Evolutionary conservation across 2,329 filamentous ascomycete genomes (phyloP).

Genomic region (Canariomyces notabilis): DNA sequence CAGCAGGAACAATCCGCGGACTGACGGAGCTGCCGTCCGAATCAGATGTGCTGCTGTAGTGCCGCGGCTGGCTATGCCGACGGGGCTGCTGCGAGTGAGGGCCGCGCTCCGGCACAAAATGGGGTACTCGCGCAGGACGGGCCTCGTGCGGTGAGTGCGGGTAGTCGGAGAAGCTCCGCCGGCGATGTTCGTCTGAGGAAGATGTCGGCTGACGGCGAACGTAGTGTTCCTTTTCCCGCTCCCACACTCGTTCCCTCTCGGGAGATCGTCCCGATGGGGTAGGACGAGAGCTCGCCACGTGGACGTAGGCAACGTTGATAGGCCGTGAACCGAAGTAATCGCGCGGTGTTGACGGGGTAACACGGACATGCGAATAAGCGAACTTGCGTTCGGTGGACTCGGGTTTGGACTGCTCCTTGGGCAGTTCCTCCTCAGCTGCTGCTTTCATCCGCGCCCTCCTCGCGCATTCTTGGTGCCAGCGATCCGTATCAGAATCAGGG

Average conservation of each 20-base stretch:
- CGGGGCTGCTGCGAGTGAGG: slow-evolving; percentile 28
- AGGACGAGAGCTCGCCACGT: slow-evolving; percentile 27
- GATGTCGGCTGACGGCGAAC: slow-evolving; percentile 29
- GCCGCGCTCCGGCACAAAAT: slow-evolving; percentile 34
- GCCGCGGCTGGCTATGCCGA: slow-evolving; percentile 47
- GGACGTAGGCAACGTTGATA: slow-evolving; percentile 34
- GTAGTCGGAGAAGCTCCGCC: slow-evolving; percentile 50
- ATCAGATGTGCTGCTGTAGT: slow-evolving; percentile 40
- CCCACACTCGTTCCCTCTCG: slow-evolving; percentile 19
- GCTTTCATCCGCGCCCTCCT: slow-evolving; percentile 62
- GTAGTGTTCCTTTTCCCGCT: slow-evolving; percentile 27
- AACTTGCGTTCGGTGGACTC: slow-evolving; percentile 26
- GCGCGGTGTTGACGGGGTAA: slow-evolving; percentile 24
- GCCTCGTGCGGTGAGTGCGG: slow-evolving; percentile 33
- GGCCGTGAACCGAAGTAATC: slow-evolving; percentile 37
- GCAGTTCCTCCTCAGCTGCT: slow-evolving; percentile 11
- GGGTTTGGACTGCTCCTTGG: slow-evolving; percentile 30
- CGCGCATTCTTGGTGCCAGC: slow-evolving; percentile 79
- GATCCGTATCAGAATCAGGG: slow-evolving; percentile 73
- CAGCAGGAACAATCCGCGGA: slow-evolving; percentile 15
- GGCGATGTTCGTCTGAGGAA: slow-evolving; percentile 38
- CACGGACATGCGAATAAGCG: slow-evolving; percentile 29
- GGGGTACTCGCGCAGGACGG: slow-evolving; percentile 20
- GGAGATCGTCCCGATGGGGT: slow-evolving; percentile 24
- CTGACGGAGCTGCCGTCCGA: slow-evolving; percentile 32